phyloP scores from a whole-genome alignment of 2,329 filamentous ascomycete genomes.

The Microsporum audouinii region DNA sequence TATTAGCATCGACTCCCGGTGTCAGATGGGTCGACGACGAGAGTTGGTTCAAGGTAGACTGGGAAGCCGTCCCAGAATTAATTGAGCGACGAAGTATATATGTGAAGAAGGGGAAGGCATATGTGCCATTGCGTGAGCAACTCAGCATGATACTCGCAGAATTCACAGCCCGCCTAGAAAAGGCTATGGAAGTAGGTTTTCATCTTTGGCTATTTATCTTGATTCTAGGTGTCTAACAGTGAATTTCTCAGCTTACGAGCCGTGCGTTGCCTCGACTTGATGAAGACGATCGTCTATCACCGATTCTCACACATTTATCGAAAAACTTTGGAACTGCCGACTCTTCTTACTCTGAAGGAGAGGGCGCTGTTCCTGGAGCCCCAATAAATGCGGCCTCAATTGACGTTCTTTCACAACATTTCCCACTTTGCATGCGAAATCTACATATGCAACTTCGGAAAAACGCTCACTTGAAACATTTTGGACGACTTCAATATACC shows the following conservation, averaged over 20 bases:
- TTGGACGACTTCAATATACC: constrained; percentile 82
- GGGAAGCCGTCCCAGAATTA: constrained; percentile 82
- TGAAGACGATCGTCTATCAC: constrained; percentile 81
- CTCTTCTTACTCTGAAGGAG: constrained; percentile 59
- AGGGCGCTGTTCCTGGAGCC: constrained; percentile 54
- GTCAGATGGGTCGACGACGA: constrained; percentile 55
- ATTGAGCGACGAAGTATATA: constrained; percentile 70
- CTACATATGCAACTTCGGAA: constrained; percentile 76
- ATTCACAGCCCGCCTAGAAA: constrained; percentile 68
- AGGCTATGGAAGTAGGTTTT: constrained; percentile 59
- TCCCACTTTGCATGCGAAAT: constrained; percentile 89
- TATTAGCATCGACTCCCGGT: constrained; percentile 47
- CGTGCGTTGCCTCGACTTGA: constrained; percentile 82
- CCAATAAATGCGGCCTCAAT: constrained; percentile 69
- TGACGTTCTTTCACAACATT: constrained; percentile 66
- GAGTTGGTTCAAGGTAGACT: constrained; percentile 92
- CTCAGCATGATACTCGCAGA: constrained; percentile 79
- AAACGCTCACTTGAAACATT: constrained; percentile 87
- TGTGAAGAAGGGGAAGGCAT: constrained; percentile 71
- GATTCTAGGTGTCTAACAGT: constrained; percentile 6
- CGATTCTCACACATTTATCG: constrained; percentile 69
- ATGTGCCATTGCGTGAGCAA: constrained; percentile 78
- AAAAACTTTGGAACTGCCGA: constrained; percentile 93
- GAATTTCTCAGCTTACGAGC: constrained; percentile 58
- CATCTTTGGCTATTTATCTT: constrained; percentile 3